phyloP scores from a whole-genome alignment of 2,329 filamentous ascomycete genomes.

The Incumbomyces delicatus region DNA sequence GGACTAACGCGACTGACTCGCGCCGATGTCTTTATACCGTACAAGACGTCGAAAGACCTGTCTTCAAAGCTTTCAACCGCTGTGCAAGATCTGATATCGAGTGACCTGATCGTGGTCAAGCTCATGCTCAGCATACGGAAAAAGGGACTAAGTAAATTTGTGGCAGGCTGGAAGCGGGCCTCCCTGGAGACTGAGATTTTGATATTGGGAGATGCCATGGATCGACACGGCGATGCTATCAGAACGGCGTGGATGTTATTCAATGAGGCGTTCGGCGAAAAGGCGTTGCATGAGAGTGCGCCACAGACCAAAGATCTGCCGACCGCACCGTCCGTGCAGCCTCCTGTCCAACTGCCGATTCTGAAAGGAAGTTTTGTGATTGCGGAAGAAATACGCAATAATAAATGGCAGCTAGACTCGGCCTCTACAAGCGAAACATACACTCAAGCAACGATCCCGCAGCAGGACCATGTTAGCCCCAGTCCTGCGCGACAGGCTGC shows the following conservation, averaged over 20 bases:
- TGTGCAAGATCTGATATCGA: background rate
- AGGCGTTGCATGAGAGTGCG: background rate
- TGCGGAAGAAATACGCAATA: background rate
- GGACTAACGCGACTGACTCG: background rate
- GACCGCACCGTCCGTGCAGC: background rate
- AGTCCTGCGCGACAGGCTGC: background rate
- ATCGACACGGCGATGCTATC: background rate
- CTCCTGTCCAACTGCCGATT: background rate
- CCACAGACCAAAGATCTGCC: background rate
- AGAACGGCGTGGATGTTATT: background rate
- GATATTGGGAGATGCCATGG: background rate
- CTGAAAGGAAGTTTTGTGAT: background rate
- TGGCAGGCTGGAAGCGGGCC: background rate
- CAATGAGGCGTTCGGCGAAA: background rate
- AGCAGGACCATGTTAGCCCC: background rate
- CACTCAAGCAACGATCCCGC: background rate
- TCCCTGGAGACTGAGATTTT: background rate
- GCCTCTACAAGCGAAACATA: background rate
- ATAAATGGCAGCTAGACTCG: background rate
- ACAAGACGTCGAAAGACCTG: constrained; percentile 1
- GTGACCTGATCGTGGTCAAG: constrained; percentile 2
- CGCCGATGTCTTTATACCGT: background rate
- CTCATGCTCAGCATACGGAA: background rate
- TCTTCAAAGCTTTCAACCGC: background rate
- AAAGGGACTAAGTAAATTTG: background rate